Evolutionary conservation across 805 yeast genomes (phyloP), one percentile per base, ranked within the genome.

Genomic region (Starmerella ratchasimensis): DNA sequence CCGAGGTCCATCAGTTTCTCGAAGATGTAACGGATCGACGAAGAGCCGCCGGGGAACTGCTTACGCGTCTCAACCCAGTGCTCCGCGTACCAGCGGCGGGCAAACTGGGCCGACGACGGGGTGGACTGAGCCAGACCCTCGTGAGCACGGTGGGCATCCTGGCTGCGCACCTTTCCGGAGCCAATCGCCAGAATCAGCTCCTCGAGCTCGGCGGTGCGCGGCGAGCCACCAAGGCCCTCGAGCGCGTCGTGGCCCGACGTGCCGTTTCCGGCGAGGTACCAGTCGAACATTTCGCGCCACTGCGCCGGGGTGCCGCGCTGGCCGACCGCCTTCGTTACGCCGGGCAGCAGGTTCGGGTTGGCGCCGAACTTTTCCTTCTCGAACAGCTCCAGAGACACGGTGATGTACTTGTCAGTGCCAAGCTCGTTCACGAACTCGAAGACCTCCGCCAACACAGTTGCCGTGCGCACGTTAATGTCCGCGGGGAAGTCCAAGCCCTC

Each of bases 11-110:
- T 68, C 33, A 76, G 61, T 25, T 79, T 45, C 23, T 67, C 64
- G 28, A 88, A 79, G 41, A 90, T 75, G 15, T 76, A 65, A n/a
- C n/a, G n/a, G n/a, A 88, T 65, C 81, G 84, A 73, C 18, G 83
- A 68, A 46, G 78, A 68, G 10, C 82, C 78, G 13, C 93, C 82
- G 36, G 96, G 94, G 55, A 83, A 69, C 52, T 68, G 63, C 56
- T 72, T 67, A 49, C 61, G 60, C 43, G 88, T 54, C 31, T 63
- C 68, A 40, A 73, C 83, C 88, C 93, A 88, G 59, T 86, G 76
- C 11, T 42, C 51, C 50, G 69, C 67, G 49, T 74, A 53, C 94
- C 94, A 88, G n/a, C 52, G 39, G 82, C 86, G 86, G 47, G 77
- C 60, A 10, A 73, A 69, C 14, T 52, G 38, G 82, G 86, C 86